Evolutionary conservation across 352 stramenopile genomes (phyloP).

Genomic region (Pythium coloratum): DNA sequence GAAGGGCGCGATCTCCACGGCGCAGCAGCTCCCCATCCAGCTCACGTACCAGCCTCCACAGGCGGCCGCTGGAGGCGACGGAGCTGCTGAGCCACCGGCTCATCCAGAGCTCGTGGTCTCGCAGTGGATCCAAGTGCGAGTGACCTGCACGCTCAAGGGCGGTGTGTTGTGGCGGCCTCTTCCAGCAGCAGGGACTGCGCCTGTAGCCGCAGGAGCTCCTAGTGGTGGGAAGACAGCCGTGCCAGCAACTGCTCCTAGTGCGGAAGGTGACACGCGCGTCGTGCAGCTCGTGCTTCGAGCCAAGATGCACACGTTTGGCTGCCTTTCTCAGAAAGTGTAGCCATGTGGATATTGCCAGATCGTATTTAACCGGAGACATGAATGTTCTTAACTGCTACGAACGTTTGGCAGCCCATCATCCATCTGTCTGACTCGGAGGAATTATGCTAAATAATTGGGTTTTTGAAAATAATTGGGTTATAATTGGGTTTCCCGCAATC

Average conservation of each 20-base stretch:
- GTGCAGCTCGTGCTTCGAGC: constrained; percentile 28
- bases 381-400: constrained; percentile 13
- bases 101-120: constrained; percentile 25
- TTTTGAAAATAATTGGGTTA: too few species aligned
- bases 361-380: constrained; percentile 20
- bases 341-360: constrained; percentile 10
- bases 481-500: too few species aligned
- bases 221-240: not conserved
- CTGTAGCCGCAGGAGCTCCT: not conserved
- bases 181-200: not conserved
- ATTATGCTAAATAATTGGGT: too few species aligned
- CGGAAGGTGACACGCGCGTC: constrained; percentile 22
- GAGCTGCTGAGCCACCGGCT: not conserved
- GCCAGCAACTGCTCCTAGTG: not conserved
- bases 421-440: constrained; percentile 3
- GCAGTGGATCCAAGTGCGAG: constrained; percentile 35
- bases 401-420: not conserved
- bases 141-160: constrained; percentile 28
- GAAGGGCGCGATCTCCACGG: constrained; percentile 56
- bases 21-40: constrained; percentile 53
- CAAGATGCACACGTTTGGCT: constrained; percentile 19
- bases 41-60: constrained; percentile 50
- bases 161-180: constrained; percentile 28
- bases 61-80: not conserved
- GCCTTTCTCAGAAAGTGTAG: constrained; percentile 16